Conservation (phyloP, 768 basidiomycete species). For the Leucogyrophana mollusca region DNA sequence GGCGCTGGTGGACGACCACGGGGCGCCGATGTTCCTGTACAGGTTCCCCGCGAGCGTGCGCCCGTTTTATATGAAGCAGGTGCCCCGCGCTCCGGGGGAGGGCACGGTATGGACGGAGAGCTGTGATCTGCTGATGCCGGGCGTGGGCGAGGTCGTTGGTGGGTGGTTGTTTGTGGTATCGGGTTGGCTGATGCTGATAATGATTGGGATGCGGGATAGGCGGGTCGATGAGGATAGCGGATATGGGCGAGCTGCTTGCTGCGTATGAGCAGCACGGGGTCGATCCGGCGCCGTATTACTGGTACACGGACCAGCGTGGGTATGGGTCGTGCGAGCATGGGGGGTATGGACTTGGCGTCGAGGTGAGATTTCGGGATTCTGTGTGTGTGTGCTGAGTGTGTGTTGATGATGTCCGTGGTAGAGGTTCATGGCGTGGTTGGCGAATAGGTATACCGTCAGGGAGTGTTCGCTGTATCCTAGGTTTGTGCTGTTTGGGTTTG, state of each 20-base stretch:
- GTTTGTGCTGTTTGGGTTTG: too few species aligned
- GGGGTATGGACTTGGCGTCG: slow-evolving; percentile 93
- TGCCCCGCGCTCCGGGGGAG: slow-evolving; percentile 45
- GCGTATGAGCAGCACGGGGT: slow-evolving; percentile 93
- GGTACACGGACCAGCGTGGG: slow-evolving; percentile 97
- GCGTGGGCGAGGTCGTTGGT: slow-evolving; percentile 99
- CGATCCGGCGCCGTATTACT: slow-evolving; percentile 85
- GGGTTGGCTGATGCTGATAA: not conserved
- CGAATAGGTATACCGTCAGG: slow-evolving; percentile 86
- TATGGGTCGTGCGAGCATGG: slow-evolving; percentile 98
- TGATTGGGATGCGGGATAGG: slow-evolving; percentile 34
- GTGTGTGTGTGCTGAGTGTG: not conserved
- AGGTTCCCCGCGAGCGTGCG: slow-evolving; percentile 94
- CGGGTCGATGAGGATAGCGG: slow-evolving; percentile 88
- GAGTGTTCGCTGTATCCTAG: slow-evolving; percentile 94
- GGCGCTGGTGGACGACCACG: slow-evolving; percentile 96
- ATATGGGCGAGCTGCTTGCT: slow-evolving; percentile 80
- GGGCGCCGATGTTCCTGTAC: slow-evolving; percentile 86
- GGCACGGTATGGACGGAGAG: slow-evolving; percentile 83
- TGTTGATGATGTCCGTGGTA: slow-evolving; percentile 24
- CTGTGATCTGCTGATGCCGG: slow-evolving; percentile 95
- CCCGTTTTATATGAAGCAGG: slow-evolving; percentile 97
- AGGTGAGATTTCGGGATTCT: slow-evolving; percentile 46
- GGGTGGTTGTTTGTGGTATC: slow-evolving; percentile 23
- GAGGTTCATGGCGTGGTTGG: slow-evolving; percentile 96